These are phyloP conservation scores for Marchantia polymorpha DNA, from an alignment of 225 moss, liverwort and hornwort genomes.

Conservation along the genomic window DNA sequence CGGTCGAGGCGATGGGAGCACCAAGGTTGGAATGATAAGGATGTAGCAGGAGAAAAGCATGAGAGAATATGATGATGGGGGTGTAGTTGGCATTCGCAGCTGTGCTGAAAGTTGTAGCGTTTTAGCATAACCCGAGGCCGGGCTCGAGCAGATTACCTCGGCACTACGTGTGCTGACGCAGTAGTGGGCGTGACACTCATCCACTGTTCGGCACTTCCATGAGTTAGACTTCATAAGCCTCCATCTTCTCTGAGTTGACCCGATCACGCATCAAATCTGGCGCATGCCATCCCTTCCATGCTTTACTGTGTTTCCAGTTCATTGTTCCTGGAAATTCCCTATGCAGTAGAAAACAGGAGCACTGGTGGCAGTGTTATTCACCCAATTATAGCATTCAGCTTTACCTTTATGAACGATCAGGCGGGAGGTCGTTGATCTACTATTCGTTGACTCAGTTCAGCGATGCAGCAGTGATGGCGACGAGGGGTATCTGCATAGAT, in stretches of 20 bases:
- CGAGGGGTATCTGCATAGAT: not conserved
- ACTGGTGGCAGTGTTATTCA: not conserved
- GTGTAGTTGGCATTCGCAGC: not conserved
- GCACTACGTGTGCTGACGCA: not conserved
- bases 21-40: not conserved
- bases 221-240: not conserved
- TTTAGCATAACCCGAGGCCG: not conserved
- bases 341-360: not conserved
- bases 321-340: not conserved
- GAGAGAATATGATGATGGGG: not conserved
- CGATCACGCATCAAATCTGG: not conserved
- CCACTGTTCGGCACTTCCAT: not conserved
- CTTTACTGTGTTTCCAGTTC: not conserved
- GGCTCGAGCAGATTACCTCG: not conserved
- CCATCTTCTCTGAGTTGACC: not conserved
- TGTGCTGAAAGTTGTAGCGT: not conserved
- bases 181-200: conserved; percentile 3
- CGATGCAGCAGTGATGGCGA: not conserved
- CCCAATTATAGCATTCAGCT: no score
- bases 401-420: not conserved
- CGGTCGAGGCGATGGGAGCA: not conserved
- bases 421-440: not conserved
- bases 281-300: not conserved
- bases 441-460: not conserved
- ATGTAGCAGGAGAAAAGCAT: not conserved